Conservation (phyloP, 495 filamentous ascomycete species). For the Penicillium riverlandense region DNA sequence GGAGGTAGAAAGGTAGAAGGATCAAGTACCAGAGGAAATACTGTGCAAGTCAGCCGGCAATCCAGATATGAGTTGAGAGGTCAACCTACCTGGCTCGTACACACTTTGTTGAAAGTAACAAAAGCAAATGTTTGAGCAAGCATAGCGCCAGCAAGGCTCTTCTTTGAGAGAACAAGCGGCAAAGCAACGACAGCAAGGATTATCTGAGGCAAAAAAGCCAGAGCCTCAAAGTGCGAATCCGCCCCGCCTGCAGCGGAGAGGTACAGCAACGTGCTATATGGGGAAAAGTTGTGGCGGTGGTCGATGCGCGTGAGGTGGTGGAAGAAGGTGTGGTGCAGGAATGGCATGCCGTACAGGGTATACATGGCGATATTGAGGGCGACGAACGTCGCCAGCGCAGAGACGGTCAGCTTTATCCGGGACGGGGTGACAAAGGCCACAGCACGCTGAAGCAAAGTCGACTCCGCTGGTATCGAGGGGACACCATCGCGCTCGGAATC, state of each 20-base stretch:
- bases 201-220: slow-evolving; percentile 86
- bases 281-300: slow-evolving; percentile 96
- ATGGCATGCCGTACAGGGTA: slow-evolving; percentile 59
- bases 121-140: slow-evolving; percentile 99
- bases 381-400: slow-evolving; percentile 64
- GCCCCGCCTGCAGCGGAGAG: slow-evolving; percentile 57
- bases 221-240: slow-evolving; percentile 55
- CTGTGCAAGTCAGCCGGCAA: slow-evolving; percentile 31
- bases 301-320: slow-evolving; percentile 92
- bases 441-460: slow-evolving; percentile 11
- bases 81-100: slow-evolving; percentile 78
- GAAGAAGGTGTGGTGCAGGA: slow-evolving; percentile 82
- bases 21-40: slow-evolving; percentile 98
- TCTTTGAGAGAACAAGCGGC: slow-evolving; percentile 75
- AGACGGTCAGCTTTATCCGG: slow-evolving; percentile 53
- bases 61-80: background rate
- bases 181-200: slow-evolving; percentile 68
- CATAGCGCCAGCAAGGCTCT: slow-evolving; percentile 75
- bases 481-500: slow-evolving; percentile 42
- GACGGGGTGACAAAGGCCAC: slow-evolving; percentile 53
- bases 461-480: background rate
- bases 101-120: slow-evolving; percentile 96
- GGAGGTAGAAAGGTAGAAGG: slow-evolving; percentile 86
- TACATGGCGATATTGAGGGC: slow-evolving; percentile 74
- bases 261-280: slow-evolving; percentile 89